A percentile compares a stretch with the other conserved stretches of the same genome.
phyloP scores from a whole-genome alignment of 768 basidiomycete species.

The Auricularia auricula-judae region DNA sequence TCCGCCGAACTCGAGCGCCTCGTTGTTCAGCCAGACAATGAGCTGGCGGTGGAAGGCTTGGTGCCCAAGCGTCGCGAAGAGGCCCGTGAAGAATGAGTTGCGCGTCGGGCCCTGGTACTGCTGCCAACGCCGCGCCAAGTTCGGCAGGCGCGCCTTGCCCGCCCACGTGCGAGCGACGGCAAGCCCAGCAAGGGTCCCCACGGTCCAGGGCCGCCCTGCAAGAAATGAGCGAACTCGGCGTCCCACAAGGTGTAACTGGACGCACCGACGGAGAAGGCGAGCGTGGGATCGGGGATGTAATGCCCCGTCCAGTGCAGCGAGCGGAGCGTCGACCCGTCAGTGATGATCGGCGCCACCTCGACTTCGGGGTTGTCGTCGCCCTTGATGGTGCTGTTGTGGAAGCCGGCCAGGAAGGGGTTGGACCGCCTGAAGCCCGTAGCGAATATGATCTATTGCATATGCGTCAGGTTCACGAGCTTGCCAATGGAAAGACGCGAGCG shows the following conservation, averaged over 20 bases:
- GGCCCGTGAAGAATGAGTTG: background rate
- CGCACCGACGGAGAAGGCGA: constrained; percentile 29
- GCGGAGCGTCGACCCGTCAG: constrained; percentile 29
- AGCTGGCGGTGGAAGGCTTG: constrained; percentile 11
- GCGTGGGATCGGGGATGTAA: constrained; percentile 35
- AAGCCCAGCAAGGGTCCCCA: constrained; percentile 26
- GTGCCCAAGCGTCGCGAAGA: background rate
- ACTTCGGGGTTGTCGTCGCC: background rate
- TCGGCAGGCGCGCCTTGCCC: constrained; percentile 24
- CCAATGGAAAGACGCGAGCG: background rate
- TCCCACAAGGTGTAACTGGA: background rate
- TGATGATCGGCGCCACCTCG: constrained; percentile 17
- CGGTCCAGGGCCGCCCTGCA: constrained; percentile 20
- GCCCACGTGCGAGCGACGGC: constrained; percentile 30
- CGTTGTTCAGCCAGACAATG: constrained; percentile 16
- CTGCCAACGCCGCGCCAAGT: constrained; percentile 22
- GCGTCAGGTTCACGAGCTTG: no score
- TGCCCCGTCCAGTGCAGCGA: constrained; percentile 30
- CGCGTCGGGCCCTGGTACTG: constrained; percentile 13
- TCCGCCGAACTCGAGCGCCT: constrained; percentile 11
- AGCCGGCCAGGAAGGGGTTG: constrained; percentile 33
- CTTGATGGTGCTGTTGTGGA: constrained; percentile 16
- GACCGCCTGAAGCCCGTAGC: constrained; percentile 34
- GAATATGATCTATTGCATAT: constrained; percentile 18
- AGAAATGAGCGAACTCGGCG: background rate